phyloP scores from a whole-genome alignment of 495 filamentous ascomycete genomes.

The Hypoxylon crocopeplum region DNA sequence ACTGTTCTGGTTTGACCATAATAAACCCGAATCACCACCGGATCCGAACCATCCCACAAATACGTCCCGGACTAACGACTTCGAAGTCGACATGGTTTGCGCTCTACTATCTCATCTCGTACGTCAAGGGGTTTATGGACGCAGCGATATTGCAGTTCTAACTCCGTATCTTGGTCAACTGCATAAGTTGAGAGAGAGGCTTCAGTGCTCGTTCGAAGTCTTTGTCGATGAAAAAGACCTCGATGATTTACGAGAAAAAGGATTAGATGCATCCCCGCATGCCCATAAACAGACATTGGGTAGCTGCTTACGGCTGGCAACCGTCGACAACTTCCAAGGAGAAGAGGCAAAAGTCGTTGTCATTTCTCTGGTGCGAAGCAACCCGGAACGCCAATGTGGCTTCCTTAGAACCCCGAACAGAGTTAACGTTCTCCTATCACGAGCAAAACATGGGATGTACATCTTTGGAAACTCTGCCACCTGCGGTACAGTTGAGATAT shows the following conservation, averaged over 20 bases:
- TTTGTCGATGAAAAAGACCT: constrained; percentile 65
- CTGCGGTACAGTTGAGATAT: constrained; percentile 62
- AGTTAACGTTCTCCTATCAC: constrained; percentile 72
- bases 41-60: constrained; percentile 43
- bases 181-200: constrained; percentile 56
- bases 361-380: constrained; percentile 74
- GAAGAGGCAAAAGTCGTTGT: constrained; percentile 76
- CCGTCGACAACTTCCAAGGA: constrained; percentile 76
- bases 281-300: constrained; percentile 41
- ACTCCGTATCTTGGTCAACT: constrained; percentile 75
- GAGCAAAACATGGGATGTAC: constrained; percentile 78
- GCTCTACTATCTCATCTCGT: constrained; percentile 71
- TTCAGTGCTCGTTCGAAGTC: constrained; percentile 61
- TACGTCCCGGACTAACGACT: constrained; percentile 65
- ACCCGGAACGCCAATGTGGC: constrained; percentile 61
- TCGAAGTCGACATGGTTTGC: constrained; percentile 66
- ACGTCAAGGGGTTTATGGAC: constrained; percentile 65
- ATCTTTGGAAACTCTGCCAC: constrained; percentile 71
- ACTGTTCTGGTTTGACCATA: constrained; percentile 75
- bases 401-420: constrained; percentile 72
- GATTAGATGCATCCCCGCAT: constrained; percentile 30
- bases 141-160: constrained; percentile 70
- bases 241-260: constrained; percentile 59
- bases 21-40: constrained; percentile 53
- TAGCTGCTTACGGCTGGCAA: constrained; percentile 65